These are phyloP conservation scores for Venturia aucupariae DNA, from an alignment of 2,329 filamentous ascomycete genomes.

Conservation along the genomic window DNA sequence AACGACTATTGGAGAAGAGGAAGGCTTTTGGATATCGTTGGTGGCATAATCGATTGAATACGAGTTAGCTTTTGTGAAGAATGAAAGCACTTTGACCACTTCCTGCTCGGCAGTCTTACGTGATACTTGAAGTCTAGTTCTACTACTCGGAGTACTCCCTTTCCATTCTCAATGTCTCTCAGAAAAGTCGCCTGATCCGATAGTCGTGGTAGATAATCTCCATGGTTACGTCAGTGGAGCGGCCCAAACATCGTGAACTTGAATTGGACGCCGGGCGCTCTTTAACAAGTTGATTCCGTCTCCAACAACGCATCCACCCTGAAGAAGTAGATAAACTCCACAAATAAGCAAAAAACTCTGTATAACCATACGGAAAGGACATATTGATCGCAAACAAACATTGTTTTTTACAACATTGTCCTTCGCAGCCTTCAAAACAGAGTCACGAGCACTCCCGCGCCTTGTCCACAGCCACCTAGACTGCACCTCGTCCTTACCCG, in stretches of 20 bases:
- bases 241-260: constrained; percentile 1
- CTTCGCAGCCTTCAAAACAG: not conserved
- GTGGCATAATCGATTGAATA: not conserved
- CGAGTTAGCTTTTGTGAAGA: not conserved
- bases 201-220: not conserved
- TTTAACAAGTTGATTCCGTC: not conserved
- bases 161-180: too few species aligned
- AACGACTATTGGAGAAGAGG: not conserved
- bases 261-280: not conserved
- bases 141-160: too few species aligned
- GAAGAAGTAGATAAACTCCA: not conserved
- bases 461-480: not conserved
- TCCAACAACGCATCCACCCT: not conserved
- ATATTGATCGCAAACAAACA: not conserved
- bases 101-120: not conserved
- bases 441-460: constrained; percentile 2
- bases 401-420: not conserved
- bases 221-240: not conserved
- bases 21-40: not conserved
- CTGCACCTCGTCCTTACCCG: not conserved
- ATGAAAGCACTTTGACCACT: not conserved
- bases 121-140: not conserved
- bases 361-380: not conserved
- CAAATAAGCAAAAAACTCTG: not conserved
- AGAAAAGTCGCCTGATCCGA: too few species aligned